Evolutionary conservation across 441 rosid genomes (phyloP).

Genomic region (Isatis lusitanica): DNA sequence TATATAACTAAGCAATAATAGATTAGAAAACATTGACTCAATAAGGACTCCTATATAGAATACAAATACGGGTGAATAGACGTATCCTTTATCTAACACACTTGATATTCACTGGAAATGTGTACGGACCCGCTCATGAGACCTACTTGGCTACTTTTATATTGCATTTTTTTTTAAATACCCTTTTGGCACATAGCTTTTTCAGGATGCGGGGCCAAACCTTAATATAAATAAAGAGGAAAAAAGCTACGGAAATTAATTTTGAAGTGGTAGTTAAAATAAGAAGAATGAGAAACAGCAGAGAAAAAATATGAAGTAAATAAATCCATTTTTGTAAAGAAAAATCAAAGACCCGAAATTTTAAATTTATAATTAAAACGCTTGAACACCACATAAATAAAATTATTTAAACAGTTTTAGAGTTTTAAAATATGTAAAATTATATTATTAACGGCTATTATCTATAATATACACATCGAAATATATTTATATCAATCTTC

Average conservation of each 20-base stretch:
- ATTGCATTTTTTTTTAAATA: not conserved
- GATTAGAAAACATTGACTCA: not conserved
- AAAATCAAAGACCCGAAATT: not conserved
- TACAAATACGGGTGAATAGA: constrained; percentile 26
- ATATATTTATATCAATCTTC: not conserved
- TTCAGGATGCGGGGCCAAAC: not conserved
- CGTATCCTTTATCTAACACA: constrained; percentile 27
- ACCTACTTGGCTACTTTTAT: constrained; percentile 8
- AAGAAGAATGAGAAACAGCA: not conserved
- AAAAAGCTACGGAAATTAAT: not conserved
- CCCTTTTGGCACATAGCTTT: not conserved
- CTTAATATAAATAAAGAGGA: not conserved
- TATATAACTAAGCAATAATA: not conserved
- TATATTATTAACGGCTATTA: not conserved
- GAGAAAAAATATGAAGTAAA: not conserved
- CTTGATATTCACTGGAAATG: constrained; percentile 6
- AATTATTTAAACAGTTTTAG: too few relatives aligned
- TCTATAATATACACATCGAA: not conserved
- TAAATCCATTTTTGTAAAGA: not conserved
- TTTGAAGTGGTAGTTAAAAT: not conserved
- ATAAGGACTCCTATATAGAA: constrained; percentile 1
- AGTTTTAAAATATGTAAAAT: too few relatives aligned
- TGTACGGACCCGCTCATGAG: constrained; percentile 22
- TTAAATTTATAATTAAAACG: not conserved
- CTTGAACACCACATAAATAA: too few relatives aligned